Evolutionary conservation across 2,329 filamentous ascomycete genomes (phyloP).

Genomic region (Plectosphaerella cucumerina): DNA sequence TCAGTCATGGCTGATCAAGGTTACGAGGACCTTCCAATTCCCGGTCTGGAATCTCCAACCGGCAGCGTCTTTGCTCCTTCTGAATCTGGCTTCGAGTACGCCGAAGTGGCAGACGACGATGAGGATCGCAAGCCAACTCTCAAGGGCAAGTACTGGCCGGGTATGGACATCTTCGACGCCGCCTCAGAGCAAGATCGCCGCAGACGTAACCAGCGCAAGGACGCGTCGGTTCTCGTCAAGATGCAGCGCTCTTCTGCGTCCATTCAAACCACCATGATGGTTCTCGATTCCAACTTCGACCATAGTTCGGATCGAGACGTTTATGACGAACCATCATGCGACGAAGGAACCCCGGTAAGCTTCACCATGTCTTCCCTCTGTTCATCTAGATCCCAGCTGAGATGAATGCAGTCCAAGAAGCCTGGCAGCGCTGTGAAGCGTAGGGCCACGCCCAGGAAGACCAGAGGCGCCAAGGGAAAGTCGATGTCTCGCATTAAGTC

Average conservation of each 20-base stretch:
- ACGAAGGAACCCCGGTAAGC: constrained; percentile 43
- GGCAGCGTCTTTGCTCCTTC: not conserved
- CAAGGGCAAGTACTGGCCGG: constrained; percentile 71
- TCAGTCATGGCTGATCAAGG: not conserved
- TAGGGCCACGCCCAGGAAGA: not conserved
- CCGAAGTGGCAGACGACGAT: not conserved
- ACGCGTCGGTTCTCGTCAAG: constrained; percentile 62
- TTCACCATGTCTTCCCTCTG: not conserved
- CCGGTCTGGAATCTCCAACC: not conserved
- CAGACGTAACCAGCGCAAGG: constrained; percentile 75
- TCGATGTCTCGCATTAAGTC: not conserved
- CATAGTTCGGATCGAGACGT: constrained; percentile 51
- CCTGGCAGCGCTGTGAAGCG: not conserved
- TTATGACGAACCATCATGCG: constrained; percentile 54
- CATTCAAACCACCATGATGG: constrained; percentile 60
- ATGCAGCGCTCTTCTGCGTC: constrained; percentile 61
- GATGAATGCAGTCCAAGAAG: not conserved
- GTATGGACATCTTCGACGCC: constrained; percentile 79
- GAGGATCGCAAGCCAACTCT: constrained; percentile 29
- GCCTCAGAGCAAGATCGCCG: constrained; percentile 69
- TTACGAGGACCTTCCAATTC: constrained; percentile 2
- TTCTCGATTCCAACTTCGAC: constrained; percentile 52
- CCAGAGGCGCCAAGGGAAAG: not conserved
- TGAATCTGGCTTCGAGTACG: not conserved
- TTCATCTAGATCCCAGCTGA: not conserved